Base-by-base conservation (phyloP, 805 yeast genomes). In the Nakazawaea wyomingensis region DNA sequence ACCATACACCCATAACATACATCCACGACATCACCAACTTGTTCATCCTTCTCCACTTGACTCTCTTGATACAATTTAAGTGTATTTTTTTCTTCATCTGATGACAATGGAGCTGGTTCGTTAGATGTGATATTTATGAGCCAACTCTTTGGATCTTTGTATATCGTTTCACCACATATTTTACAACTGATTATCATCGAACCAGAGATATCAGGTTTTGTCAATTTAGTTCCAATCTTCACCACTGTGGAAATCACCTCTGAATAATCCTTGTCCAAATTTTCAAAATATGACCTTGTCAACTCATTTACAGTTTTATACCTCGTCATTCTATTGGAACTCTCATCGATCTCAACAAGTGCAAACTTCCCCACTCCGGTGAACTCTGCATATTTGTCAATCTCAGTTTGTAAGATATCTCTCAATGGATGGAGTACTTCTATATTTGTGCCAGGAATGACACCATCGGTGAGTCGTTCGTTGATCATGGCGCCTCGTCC, bases 171-270 rank as follows among this genome's bases (percentile, higher is more conserved):
- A 1, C 72, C 69, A 55, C 96, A 87, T 1, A 86, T 50, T 11
- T 61, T 61, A 59, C 96, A 87, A 1, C 51, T 51, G 1, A 54
- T 47, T 9, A 44, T 53, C 2, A 29, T 53, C 2, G 31, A 43
- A 39, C 46, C 24, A 24, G 44, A 56, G 2, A 14, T 11, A 3
- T 30, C 26, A 0, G 85, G 86, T 6, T 68, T 68, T 2, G 71
- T 72, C 35, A 90, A 62, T 57, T 91, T 89, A 37, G 81, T 81
- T 4, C 93, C 96, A 0, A 96, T 89, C 50, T 86, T 82, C 11
- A 89, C 89, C 17, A 91, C 97, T 0, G 98, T 90, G 0, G 96
- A 84, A 3, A 90, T 89, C 2, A 91, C 85, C 44, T 91, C 86
- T 0, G 96, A 89, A 56, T 89, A 89, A 13, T 80, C 89, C 5